A percentile compares a stretch with the other conserved stretches of the same genome.
These are phyloP conservation scores for Penicillium dipodomyicola DNA, from an alignment of 495 filamentous ascomycete genomes.

Conservation along the genomic window DNA sequence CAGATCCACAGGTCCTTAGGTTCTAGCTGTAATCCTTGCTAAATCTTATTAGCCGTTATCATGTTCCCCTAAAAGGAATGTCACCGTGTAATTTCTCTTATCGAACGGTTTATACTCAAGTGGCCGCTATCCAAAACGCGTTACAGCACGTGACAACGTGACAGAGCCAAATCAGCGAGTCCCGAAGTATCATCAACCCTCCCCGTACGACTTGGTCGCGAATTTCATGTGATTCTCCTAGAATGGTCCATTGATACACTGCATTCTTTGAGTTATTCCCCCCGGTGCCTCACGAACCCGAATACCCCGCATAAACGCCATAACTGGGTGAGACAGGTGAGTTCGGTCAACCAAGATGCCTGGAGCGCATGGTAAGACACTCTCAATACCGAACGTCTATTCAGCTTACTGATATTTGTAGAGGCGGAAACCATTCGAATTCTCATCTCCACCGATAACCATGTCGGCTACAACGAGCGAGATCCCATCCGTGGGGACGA, in stretches of 20 bases:
- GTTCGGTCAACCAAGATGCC: conserved; percentile 24
- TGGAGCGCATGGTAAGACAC: conserved; percentile 24
- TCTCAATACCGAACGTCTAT: neutral
- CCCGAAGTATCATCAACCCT: neutral
- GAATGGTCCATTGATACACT: neutral
- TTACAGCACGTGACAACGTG: conserved; percentile 6
- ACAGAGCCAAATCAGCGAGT: neutral
- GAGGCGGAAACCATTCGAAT: conserved; percentile 91
- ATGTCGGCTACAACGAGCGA: conserved; percentile 95
- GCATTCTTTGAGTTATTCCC: neutral
- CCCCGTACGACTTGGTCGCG: neutral
- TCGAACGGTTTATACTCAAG: neutral
- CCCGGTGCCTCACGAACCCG: neutral
- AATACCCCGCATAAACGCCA: neutral
- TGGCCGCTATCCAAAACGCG: conserved; percentile 4
- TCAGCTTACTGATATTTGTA: conserved; percentile 26
- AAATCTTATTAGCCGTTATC: neutral
- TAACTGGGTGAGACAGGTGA: neutral
- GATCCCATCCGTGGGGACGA: conserved; percentile 92
- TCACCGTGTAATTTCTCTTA: neutral
- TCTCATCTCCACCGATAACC: conserved; percentile 89
- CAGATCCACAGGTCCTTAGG: too few relatives aligned
- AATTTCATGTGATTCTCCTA: neutral
- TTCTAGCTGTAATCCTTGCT: too few relatives aligned
- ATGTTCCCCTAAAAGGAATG: neutral